These are phyloP conservation scores for Closterium sp. DNA, from an alignment of 139 green algal species.

Conservation along the genomic window DNA sequence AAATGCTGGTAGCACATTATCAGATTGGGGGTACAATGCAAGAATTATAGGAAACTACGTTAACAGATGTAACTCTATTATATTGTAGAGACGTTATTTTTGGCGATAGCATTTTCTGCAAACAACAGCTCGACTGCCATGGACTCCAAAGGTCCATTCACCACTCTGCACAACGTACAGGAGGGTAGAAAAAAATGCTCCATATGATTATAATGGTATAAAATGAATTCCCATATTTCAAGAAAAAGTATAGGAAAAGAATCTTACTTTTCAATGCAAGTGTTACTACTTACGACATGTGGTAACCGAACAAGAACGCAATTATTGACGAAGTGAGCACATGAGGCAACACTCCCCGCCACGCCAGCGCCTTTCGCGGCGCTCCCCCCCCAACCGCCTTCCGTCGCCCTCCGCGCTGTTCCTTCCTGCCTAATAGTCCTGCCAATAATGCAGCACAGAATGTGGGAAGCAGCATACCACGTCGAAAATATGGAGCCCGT, in stretches of 20 bases:
- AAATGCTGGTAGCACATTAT: too few species aligned
- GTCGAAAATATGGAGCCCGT: too few species aligned
- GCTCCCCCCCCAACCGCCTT: background rate
- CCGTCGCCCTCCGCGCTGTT: background rate
- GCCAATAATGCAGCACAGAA: background rate
- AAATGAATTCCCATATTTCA: too few species aligned
- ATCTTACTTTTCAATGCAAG: too few species aligned
- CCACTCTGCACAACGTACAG: conserved; percentile 7
- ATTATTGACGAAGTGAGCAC: background rate
- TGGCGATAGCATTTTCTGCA: conserved; percentile 7
- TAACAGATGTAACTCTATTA: too few species aligned
- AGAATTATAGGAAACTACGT: too few species aligned
- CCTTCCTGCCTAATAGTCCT: background rate
- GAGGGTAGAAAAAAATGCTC: too few species aligned
- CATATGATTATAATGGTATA: too few species aligned
- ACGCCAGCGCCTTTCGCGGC: background rate
- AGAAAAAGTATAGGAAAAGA: too few species aligned
- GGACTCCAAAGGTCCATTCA: conserved; percentile 39
- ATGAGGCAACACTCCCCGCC: background rate
- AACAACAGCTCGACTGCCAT: conserved; percentile 29
- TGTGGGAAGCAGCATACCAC: too few species aligned
- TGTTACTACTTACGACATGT: background rate
- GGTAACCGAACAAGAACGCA: background rate
- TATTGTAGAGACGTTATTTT: conserved; percentile 1
- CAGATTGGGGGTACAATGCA: too few species aligned